These are phyloP conservation scores for Apiosordaria backusii DNA, from an alignment of 495 filamentous ascomycete species.

Conservation along the genomic window DNA sequence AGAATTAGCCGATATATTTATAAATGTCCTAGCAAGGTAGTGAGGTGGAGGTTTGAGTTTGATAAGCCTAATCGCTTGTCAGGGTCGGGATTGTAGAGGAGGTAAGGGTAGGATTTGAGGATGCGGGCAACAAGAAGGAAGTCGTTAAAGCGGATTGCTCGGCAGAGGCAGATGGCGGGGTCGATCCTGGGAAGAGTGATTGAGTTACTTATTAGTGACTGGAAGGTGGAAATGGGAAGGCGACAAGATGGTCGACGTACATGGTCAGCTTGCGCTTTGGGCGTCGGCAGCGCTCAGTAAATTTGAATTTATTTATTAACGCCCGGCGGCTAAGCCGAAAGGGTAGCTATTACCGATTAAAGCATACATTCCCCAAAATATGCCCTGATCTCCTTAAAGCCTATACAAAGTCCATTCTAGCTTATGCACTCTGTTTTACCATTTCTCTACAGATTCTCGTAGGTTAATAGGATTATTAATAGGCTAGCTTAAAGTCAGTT, in stretches of 20 bases:
- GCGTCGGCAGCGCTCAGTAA: background rate
- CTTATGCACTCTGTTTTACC: too few relatives aligned
- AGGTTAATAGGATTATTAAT: too few relatives aligned
- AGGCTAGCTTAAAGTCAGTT: too few relatives aligned
- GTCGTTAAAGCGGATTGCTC: slow-evolving; percentile 70
- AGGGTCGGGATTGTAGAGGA: slow-evolving; percentile 70
- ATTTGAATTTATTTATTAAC: too few relatives aligned
- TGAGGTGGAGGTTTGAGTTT: slow-evolving; percentile 77
- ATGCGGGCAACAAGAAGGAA: slow-evolving; percentile 68
- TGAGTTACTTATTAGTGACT: background rate
- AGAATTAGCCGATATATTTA: slow-evolving; percentile 57
- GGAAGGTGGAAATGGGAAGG: background rate
- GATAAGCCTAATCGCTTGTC: slow-evolving; percentile 46
- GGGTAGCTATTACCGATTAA: too few relatives aligned
- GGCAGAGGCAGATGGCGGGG: slow-evolving; percentile 60
- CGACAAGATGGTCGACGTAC: background rate
- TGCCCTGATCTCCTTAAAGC: too few relatives aligned
- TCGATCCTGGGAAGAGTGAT: slow-evolving; percentile 57
- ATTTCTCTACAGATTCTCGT: too few relatives aligned
- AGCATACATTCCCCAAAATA: too few relatives aligned
- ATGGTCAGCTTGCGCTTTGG: background rate
- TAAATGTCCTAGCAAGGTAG: slow-evolving; percentile 62
- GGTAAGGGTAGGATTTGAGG: slow-evolving; percentile 60
- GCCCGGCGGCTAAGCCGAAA: too few relatives aligned
- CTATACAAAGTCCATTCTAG: too few relatives aligned